Percentiles rank a stretch among this genome's conserved stretches.
phyloP scores from a whole-genome alignment of 768 basidiomycete species.

The Strobilomyces echinocephalus region DNA sequence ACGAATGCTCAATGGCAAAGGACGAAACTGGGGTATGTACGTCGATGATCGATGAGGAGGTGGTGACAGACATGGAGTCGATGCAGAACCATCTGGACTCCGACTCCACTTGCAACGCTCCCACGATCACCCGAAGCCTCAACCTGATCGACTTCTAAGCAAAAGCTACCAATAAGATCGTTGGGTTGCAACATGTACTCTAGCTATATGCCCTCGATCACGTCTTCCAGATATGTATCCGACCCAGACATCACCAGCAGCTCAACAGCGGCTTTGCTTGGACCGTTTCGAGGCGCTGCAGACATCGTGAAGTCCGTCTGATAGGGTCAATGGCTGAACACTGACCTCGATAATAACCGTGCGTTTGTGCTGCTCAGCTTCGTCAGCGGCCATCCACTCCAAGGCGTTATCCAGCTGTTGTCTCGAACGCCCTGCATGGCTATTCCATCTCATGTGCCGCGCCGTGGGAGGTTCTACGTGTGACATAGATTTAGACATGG shows the following conservation, averaged over 20 bases:
- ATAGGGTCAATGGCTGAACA: not conserved
- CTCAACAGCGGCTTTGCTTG: conserved; percentile 64
- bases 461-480: conserved; percentile 53
- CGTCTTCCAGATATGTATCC: not conserved
- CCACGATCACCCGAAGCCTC: no score
- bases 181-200: not conserved
- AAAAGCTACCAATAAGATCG: conserved; percentile 2
- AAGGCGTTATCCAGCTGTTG: conserved; percentile 32
- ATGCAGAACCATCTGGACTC: not conserved
- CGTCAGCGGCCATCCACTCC: conserved; percentile 44
- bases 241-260: conserved; percentile 51
- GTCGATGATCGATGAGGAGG: conserved; percentile 48
- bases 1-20: conserved; percentile 69
- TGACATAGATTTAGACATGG: conserved; percentile 73
- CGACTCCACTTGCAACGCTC: no score
- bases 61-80: conserved; percentile 25
- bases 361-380: conserved; percentile 43
- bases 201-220: conserved; percentile 3
- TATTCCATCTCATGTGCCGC: conserved; percentile 34
- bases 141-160: not conserved
- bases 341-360: conserved; percentile 71
- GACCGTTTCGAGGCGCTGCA: conserved; percentile 69
- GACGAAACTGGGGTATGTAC: conserved; percentile 76
- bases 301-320: not conserved
- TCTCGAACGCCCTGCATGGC: conserved; percentile 24